These are phyloP conservation scores for Trametes elegans DNA, from an alignment of 768 basidiomycete species.

Conservation along the genomic window DNA sequence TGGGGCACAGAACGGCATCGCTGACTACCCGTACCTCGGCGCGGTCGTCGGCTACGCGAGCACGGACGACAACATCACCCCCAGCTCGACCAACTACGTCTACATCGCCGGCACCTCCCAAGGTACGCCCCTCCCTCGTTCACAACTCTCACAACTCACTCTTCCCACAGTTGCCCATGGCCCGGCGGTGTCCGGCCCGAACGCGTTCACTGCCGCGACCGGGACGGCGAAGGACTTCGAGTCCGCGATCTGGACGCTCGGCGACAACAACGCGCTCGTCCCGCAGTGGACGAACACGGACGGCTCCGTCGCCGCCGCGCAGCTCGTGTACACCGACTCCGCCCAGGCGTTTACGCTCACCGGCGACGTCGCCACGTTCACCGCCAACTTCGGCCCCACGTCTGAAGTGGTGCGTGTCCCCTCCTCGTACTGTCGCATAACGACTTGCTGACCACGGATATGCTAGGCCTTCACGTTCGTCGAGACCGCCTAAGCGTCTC, in stretches of 20 bases:
- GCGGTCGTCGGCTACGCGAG: slow-evolving; percentile 15
- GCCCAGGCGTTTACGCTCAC: slow-evolving; percentile 4
- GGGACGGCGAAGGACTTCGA: slow-evolving; percentile 12
- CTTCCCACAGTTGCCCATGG: slow-evolving; percentile 3
- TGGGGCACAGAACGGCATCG: slow-evolving; percentile 9
- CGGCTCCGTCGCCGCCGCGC: neutral
- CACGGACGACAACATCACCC: slow-evolving; percentile 5
- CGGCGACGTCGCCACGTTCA: slow-evolving; percentile 2
- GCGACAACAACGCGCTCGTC: neutral
- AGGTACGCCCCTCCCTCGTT: slow-evolving; percentile 5
- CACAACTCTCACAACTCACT: neutral
- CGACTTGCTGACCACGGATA: neutral
- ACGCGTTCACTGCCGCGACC: slow-evolving; percentile 25
- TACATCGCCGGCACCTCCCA: slow-evolving; percentile 15
- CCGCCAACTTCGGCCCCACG: neutral
- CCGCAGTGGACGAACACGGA: slow-evolving; percentile 24
- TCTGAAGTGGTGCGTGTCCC: slow-evolving; percentile 3
- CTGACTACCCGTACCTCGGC: slow-evolving; percentile 12
- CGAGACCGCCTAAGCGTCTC: neutral
- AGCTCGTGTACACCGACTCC: neutral
- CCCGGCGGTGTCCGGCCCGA: slow-evolving; percentile 1
- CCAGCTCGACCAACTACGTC: slow-evolving; percentile 18
- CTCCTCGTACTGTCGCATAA: neutral
- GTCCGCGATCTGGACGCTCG: slow-evolving; percentile 24
- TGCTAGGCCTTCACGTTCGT: neutral